Conservation (phyloP, 2,329 filamentous ascomycete species). For the Fusarium mexicanum region DNA sequence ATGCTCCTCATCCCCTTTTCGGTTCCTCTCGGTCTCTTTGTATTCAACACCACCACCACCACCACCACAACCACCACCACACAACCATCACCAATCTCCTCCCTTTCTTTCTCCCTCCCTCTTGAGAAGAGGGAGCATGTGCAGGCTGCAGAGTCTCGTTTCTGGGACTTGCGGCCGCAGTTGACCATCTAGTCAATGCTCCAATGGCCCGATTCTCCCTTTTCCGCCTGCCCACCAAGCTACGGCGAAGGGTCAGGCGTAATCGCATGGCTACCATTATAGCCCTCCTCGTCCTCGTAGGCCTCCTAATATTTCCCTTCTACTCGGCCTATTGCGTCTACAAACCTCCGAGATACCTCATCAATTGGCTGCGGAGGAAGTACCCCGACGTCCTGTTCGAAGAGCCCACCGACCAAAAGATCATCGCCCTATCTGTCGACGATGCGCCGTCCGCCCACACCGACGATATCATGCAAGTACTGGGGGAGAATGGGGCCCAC, state of each 20-base stretch:
- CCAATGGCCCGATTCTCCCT: conserved; percentile 56
- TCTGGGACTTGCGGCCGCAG: conserved; percentile 35
- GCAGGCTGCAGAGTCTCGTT: conserved; percentile 30
- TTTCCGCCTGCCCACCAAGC: conserved; percentile 64
- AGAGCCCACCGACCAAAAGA: conserved; percentile 64
- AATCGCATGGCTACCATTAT: conserved; percentile 67
- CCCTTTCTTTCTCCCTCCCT: neutral
- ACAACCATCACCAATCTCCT: conserved; percentile 15
- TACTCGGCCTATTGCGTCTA: conserved; percentile 75
- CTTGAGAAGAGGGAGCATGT: conserved; percentile 35
- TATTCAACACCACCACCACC: conserved; percentile 11
- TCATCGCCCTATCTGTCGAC: conserved; percentile 87
- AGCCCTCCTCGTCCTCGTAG: conserved; percentile 50
- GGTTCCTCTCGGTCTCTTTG: conserved; percentile 9
- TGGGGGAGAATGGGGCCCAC: conserved; percentile 72
- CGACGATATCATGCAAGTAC: conserved; percentile 71
- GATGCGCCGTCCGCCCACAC: conserved; percentile 83
- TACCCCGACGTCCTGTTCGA: conserved; percentile 87
- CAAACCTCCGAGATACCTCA: conserved; percentile 78
- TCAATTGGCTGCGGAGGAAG: conserved; percentile 73
- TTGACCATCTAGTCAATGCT: conserved; percentile 25
- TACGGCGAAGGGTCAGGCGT: conserved; percentile 66
- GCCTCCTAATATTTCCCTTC: conserved; percentile 51
- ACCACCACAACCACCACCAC: neutral
- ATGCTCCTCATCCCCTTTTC: conserved; percentile 18